These are phyloP conservation scores for Ogataea philodendri DNA, from an alignment of 805 yeast species.

Conservation along the genomic window DNA sequence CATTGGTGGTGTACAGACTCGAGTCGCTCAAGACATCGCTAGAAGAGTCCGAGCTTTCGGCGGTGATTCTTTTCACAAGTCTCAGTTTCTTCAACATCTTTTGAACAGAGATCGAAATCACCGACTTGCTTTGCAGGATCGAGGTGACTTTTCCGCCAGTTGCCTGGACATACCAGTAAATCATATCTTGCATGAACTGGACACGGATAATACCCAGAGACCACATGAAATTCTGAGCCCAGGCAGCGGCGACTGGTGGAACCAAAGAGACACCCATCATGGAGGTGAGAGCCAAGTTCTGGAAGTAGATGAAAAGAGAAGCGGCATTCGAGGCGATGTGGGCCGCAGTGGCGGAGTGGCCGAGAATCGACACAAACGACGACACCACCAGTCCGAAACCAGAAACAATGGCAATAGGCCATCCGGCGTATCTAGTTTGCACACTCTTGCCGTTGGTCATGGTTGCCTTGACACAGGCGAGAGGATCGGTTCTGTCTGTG, in stretches of 20 bases:
- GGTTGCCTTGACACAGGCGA: conserved; percentile 92
- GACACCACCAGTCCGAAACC: conserved; percentile 86
- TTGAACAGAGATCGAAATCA: conserved; percentile 83
- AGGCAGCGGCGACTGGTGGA: conserved; percentile 97
- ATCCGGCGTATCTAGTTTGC: conserved; percentile 84
- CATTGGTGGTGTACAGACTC: conserved; percentile 65
- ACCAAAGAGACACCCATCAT: conserved; percentile 93
- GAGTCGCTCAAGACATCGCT: conserved; percentile 48
- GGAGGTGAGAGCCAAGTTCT: conserved; percentile 83
- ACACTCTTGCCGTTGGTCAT: conserved; percentile 90
- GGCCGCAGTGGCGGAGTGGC: conserved; percentile 90
- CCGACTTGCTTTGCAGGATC: conserved; percentile 58
- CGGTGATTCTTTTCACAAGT: conserved; percentile 38
- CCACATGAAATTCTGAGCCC: conserved; percentile 98
- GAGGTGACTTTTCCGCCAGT: conserved; percentile 90
- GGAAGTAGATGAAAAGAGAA: conserved; percentile 91
- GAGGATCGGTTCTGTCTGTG: conserved; percentile 40
- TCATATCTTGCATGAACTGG: conserved; percentile 73
- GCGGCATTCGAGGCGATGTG: conserved; percentile 97
- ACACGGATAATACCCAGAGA: conserved; percentile 85
- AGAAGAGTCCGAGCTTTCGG: conserved; percentile 40
- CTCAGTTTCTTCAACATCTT: conserved; percentile 34
- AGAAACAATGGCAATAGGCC: conserved; percentile 94
- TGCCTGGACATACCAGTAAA: conserved; percentile 92
- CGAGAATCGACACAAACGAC: conserved; percentile 80